A percentile compares a stretch with the other conserved stretches of the same genome.
Conservation (phyloP, 306 rosid species). For the Cajanus cajan region DNA sequence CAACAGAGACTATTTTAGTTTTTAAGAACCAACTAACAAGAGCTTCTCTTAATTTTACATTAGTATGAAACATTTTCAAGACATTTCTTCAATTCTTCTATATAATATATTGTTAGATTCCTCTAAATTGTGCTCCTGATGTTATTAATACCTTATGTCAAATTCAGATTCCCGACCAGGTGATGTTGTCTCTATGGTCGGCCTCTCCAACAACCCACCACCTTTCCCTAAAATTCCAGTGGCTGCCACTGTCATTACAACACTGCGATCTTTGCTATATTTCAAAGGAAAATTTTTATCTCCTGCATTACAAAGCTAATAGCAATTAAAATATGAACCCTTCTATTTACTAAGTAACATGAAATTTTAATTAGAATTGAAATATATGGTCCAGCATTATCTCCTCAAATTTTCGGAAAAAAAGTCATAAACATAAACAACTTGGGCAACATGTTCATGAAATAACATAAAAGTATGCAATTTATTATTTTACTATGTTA, state of each 20-base stretch:
- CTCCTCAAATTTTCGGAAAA: background rate
- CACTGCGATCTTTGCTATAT: constrained; percentile 51
- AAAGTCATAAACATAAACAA: background rate
- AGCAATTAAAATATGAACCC: constrained; percentile 11
- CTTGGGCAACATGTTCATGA: background rate
- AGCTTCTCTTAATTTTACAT: background rate
- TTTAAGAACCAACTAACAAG: background rate
- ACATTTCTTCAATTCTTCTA: background rate
- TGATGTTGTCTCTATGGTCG: constrained; percentile 72
- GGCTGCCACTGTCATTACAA: constrained; percentile 46
- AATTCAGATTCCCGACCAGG: constrained; percentile 87
- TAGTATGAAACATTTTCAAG: background rate
- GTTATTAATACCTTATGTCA: constrained; percentile 51
- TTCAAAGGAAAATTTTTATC: constrained; percentile 41
- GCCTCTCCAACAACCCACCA: constrained; percentile 84
- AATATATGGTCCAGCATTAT: background rate
- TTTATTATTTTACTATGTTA: background rate
- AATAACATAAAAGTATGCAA: background rate
- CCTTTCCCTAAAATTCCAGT: constrained; percentile 56
- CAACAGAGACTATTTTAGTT: background rate
- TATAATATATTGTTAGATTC: background rate
- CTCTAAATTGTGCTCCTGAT: background rate
- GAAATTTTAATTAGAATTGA: background rate
- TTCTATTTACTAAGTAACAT: background rate
- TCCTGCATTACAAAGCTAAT: constrained; percentile 43